A percentile compares a stretch with the other conserved stretches of the same genome.
Conservation (phyloP, 164 flowering plant species). For the Hamamelis virginiana region DNA sequence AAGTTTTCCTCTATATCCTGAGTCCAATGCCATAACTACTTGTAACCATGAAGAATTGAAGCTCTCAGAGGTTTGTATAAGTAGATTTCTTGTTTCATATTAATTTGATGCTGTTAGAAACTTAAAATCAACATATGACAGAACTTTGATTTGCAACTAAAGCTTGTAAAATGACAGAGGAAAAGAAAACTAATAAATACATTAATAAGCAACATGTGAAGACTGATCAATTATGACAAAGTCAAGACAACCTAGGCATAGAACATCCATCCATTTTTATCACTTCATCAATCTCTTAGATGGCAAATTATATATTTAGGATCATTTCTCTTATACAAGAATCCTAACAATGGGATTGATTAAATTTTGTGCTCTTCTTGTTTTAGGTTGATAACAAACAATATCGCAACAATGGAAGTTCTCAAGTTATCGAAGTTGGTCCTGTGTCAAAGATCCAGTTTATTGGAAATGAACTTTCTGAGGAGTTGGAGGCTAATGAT, state of each 20-base stretch:
- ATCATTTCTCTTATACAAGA: not conserved
- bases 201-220: too few relatives aligned
- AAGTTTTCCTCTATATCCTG: constrained; percentile 9
- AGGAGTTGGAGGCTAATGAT: constrained; percentile 53
- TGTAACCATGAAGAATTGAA: constrained; percentile 10
- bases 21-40: constrained; percentile 7
- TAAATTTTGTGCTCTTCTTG: not conserved
- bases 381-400: constrained; percentile 22
- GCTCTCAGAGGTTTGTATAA: constrained; percentile 25
- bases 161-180: not conserved
- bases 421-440: constrained; percentile 23
- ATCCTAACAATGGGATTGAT: not conserved
- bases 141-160: not conserved
- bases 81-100: not conserved
- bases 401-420: constrained; percentile 11
- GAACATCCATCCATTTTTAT: not conserved
- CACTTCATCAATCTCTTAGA: not conserved
- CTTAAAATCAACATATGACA: not conserved
- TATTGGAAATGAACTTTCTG: constrained; percentile 53
- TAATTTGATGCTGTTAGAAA: not conserved
- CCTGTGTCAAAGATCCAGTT: constrained; percentile 32
- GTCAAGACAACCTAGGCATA: not conserved
- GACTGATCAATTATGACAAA: too few relatives aligned
- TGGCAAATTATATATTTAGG: not conserved
- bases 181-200: too few relatives aligned